These are phyloP conservation scores for Cicer yamashitae DNA, from an alignment of 306 rosid genomes.

Conservation along the genomic window DNA sequence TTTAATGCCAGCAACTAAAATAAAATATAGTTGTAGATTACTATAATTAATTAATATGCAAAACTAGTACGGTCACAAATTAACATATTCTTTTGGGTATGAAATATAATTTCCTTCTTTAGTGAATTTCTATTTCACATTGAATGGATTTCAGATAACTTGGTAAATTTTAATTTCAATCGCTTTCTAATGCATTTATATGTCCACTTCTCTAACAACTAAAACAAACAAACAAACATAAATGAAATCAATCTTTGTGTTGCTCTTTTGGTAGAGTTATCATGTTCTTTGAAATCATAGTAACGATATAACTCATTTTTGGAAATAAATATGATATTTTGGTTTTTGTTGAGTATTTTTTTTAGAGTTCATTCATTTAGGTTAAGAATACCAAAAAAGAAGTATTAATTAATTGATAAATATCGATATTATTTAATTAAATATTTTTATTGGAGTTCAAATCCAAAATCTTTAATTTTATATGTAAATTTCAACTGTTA, in stretches of 20 bases:
- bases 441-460: too few relatives aligned
- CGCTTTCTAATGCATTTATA: conserved; percentile 36
- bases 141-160: neutral
- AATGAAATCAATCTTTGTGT: conserved; percentile 18
- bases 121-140: conserved; percentile 1
- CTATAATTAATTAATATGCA: conserved; percentile 32
- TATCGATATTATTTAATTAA: too few relatives aligned
- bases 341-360: neutral
- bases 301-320: neutral
- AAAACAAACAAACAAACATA: neutral
- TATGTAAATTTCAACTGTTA: too few relatives aligned
- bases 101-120: conserved; percentile 40
- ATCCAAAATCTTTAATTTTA: too few relatives aligned
- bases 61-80: neutral
- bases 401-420: too few relatives aligned
- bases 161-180: conserved; percentile 32
- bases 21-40: conserved; percentile 4
- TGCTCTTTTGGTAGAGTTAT: conserved; percentile 44
- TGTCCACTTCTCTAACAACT: conserved; percentile 26
- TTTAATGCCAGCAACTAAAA: conserved; percentile 26
- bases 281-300: neutral
- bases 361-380: too few relatives aligned
- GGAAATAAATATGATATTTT: conserved; percentile 19
- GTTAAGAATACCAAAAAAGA: too few relatives aligned
- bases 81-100: conserved; percentile 32